These are phyloP conservation scores for Conticribra guillardii DNA, from an alignment of 108 stramenopile species.

Conservation along the genomic window DNA sequence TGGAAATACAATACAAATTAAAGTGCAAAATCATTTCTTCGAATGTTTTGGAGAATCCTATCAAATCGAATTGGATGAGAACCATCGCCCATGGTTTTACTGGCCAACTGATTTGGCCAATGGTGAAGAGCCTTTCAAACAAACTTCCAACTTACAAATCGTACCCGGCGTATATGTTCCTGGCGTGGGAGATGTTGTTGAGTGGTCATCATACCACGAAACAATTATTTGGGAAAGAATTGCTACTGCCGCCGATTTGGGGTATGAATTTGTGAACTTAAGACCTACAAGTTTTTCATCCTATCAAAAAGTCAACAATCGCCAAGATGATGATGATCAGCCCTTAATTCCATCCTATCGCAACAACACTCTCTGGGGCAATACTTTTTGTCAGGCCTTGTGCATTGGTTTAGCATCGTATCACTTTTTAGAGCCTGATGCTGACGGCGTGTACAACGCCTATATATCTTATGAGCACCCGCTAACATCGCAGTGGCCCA, in stretches of 20 bases:
- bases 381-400: conserved; percentile 70
- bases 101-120: conserved; percentile 7
- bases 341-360: conserved; percentile 48
- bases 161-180: conserved; percentile 45
- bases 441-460: conserved; percentile 20
- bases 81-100: conserved; percentile 13
- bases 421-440: conserved; percentile 55
- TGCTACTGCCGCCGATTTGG: conserved; percentile 1
- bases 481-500: conserved; percentile 55
- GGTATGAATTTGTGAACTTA: not conserved
- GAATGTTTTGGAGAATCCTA: not conserved
- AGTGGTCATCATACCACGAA: conserved; percentile 30
- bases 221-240: conserved; percentile 43
- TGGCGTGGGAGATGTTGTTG: conserved; percentile 39
- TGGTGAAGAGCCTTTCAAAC: not conserved
- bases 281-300: conserved; percentile 10
- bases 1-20: conserved; percentile 7
- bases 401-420: conserved; percentile 79
- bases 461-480: conserved; percentile 82
- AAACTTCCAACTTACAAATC: conserved; percentile 33
- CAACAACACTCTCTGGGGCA: conserved; percentile 60
- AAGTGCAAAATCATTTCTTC: conserved; percentile 33
- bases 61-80: conserved; percentile 13
- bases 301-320: conserved; percentile 15
- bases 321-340: not conserved